A percentile compares a stretch with the other conserved stretches of the same genome.
Evolutionary conservation across 1,139 yeast genomes (phyloP).

Genomic region (Blastobotrys persicus): DNA sequence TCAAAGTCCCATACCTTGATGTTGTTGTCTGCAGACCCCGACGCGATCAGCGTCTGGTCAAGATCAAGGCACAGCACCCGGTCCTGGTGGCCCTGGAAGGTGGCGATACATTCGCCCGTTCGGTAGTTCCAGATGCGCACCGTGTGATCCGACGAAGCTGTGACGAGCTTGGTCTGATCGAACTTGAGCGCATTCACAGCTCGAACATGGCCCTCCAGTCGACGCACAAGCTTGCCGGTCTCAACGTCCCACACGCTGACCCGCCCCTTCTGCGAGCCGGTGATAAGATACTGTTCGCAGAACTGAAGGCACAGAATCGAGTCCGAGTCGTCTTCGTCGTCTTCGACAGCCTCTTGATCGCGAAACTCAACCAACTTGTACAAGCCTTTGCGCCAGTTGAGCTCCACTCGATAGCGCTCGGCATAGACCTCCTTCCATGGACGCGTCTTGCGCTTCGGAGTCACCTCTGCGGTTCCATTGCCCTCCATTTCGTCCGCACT

Average conservation of each 20-base stretch:
- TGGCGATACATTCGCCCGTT: conserved; percentile 90
- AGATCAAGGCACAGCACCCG: conserved; percentile 81
- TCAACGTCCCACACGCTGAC: conserved; percentile 87
- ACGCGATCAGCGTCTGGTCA: conserved; percentile 76
- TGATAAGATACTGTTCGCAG: conserved; percentile 70
- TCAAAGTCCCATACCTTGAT: conserved; percentile 97
- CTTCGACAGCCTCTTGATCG: conserved; percentile 48
- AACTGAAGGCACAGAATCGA: conserved; percentile 86
- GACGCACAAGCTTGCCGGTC: conserved; percentile 72
- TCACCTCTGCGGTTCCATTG: conserved; percentile 1
- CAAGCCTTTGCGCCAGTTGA: conserved; percentile 89
- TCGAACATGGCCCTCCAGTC: conserved; percentile 77
- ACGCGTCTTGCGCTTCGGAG: conserved; percentile 44
- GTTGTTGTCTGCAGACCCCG: conserved; percentile 90
- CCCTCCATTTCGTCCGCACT: conserved; percentile 3
- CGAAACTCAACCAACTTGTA: conserved; percentile 62
- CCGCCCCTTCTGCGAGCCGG: conserved; percentile 89
- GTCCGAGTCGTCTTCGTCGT: conserved; percentile 49
- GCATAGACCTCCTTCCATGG: conserved; percentile 97
- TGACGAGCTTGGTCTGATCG: conserved; percentile 83
- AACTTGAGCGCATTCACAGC: conserved; percentile 83
- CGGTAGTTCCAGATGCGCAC: conserved; percentile 95
- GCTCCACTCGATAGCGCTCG: conserved; percentile 85
- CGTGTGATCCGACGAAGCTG: conserved; percentile 89
- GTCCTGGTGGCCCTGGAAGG: conserved; percentile 89